phyloP scores from a whole-genome alignment of 2,329 filamentous ascomycete genomes.

The Aspergillus aculeatinus region DNA sequence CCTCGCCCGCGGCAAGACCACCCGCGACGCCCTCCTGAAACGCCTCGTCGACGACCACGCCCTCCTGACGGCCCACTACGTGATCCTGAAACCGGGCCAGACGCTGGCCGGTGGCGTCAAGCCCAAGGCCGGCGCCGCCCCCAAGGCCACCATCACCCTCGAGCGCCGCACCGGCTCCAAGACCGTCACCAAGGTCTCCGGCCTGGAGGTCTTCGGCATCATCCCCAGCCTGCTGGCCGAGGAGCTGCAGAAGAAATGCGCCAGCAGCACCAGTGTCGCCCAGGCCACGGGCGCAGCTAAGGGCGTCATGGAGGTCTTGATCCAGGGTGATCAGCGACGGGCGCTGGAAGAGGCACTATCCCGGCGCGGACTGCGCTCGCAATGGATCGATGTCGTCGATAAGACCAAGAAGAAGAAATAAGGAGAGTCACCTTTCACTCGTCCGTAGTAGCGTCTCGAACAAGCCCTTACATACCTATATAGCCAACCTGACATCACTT shows the following conservation, averaged over 20 bases:
- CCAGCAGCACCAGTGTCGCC: constrained; percentile 65
- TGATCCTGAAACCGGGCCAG: constrained; percentile 50
- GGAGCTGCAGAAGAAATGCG: constrained; percentile 66
- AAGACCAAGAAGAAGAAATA: constrained; percentile 66
- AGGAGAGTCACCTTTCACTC: neutral
- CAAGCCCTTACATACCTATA: too few species aligned
- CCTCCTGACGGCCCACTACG: constrained; percentile 56
- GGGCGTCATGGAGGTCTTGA: constrained; percentile 65
- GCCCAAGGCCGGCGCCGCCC: constrained; percentile 60
- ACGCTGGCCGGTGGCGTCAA: constrained; percentile 48
- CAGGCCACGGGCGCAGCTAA: constrained; percentile 62
- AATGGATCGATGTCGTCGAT: constrained; percentile 65
- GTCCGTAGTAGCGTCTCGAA: too few species aligned
- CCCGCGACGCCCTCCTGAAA: constrained; percentile 61
- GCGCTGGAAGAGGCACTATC: constrained; percentile 60
- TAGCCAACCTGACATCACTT: too few species aligned
- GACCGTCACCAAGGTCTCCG: constrained; percentile 62
- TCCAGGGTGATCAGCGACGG: constrained; percentile 66
- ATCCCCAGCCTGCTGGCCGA: constrained; percentile 61
- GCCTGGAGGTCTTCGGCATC: constrained; percentile 62
- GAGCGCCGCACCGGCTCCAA: constrained; percentile 68
- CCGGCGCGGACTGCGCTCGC: constrained; percentile 57
- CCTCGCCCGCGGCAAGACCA: constrained; percentile 57
- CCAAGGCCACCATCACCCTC: constrained; percentile 59
- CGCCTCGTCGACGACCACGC: constrained; percentile 53